These are phyloP conservation scores for Yueomyces sp. DNA, from an alignment of 1,139 yeast genomes.

Conservation along the genomic window DNA sequence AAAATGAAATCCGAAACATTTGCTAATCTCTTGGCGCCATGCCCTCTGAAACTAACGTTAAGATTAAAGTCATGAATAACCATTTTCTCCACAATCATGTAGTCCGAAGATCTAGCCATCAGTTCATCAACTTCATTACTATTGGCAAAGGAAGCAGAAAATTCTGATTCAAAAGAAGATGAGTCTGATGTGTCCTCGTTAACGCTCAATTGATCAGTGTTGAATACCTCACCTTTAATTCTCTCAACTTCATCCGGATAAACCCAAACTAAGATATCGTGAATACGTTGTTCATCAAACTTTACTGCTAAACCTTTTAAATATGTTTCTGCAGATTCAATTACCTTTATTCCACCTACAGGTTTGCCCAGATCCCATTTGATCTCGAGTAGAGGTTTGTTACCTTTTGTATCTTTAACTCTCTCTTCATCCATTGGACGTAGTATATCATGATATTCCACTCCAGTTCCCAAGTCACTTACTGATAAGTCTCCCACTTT, in stretches of 20 bases:
- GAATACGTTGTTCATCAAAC: not conserved
- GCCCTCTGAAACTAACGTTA: slow-evolving; percentile 46
- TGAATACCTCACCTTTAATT: not conserved
- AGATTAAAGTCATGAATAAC: slow-evolving; percentile 35
- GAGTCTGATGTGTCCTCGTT: not conserved
- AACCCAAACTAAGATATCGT: slow-evolving; percentile 1
- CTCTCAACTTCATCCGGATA: not conserved
- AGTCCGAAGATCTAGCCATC: slow-evolving; percentile 48
- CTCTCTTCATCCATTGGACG: slow-evolving; percentile 31
- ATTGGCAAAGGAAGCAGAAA: not conserved
- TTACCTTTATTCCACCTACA: slow-evolving; percentile 56
- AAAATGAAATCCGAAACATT: slow-evolving; percentile 51
- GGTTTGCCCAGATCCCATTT: slow-evolving; percentile 56
- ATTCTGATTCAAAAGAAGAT: not conserved
- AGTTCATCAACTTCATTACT: slow-evolving; percentile 37
- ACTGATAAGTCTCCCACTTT: slow-evolving; percentile 57
- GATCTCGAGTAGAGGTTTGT: slow-evolving; percentile 30
- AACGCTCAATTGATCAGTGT: too few relatives aligned
- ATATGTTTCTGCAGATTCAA: slow-evolving; percentile 38
- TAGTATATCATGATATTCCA: slow-evolving; percentile 61
- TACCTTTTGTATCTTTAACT: slow-evolving; percentile 4
- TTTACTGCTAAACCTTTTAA: not conserved
- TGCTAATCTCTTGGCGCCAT: slow-evolving; percentile 42
- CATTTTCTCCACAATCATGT: slow-evolving; percentile 41
- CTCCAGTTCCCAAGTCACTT: slow-evolving; percentile 46